phyloP scores from a whole-genome alignment of 148 eudicot genomes.

The Mesembryanthemum crystallinum region DNA sequence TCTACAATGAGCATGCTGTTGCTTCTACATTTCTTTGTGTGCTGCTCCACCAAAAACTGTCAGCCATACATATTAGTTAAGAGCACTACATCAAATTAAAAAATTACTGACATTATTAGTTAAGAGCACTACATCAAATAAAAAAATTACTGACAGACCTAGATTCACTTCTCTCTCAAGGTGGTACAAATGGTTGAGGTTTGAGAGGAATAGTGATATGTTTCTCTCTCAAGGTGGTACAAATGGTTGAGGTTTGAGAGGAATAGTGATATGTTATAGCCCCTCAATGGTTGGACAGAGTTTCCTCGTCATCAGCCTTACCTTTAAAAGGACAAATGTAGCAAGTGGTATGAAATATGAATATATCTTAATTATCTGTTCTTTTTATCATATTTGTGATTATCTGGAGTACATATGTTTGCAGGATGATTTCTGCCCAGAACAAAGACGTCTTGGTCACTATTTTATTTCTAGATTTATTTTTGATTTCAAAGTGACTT shows the following conservation, averaged over 20 bases:
- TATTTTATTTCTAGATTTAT: no score
- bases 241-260: not conserved
- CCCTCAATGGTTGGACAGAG: not conserved
- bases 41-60: not conserved
- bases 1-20: not conserved
- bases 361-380: no score
- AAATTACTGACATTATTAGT: no score
- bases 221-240: no score
- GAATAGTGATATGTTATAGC: not conserved
- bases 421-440: not conserved
- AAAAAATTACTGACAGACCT: no score
- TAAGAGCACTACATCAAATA: no score
- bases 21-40: not conserved
- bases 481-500: no score
- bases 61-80: not conserved
- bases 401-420: not conserved
- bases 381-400: no score
- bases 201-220: no score
- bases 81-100: not conserved
- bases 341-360: no score
- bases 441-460: not conserved
- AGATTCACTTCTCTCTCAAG: not conserved
- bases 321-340: no score
- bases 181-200: not conserved
- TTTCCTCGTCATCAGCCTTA: no score